Conservation (phyloP, 2,329 filamentous ascomycete genomes). For the Coniochaeta sp. region DNA sequence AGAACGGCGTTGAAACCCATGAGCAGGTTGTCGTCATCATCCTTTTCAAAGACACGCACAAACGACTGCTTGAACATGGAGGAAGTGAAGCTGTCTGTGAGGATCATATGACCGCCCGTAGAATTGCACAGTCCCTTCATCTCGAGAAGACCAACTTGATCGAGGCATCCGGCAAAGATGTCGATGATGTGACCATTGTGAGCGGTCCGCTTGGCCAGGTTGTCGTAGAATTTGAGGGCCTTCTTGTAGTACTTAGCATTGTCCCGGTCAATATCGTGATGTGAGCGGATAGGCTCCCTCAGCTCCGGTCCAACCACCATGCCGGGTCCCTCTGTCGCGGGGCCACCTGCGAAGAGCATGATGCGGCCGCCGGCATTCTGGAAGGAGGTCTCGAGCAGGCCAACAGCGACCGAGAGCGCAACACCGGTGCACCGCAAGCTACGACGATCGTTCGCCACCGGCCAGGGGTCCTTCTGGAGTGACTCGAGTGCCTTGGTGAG, state of each 20-base stretch:
- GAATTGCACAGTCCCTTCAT: conserved; percentile 98
- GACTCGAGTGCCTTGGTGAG: conserved; percentile 94
- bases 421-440: conserved; percentile 90
- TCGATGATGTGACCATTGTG: conserved; percentile 98
- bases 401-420: conserved; percentile 90
- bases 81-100: conserved; percentile 96
- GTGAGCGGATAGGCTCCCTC: conserved; percentile 91
- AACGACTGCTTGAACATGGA: conserved; percentile 99
- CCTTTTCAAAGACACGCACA: conserved; percentile 93
- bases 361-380: conserved; percentile 91
- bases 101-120: conserved; percentile 94
- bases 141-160: conserved; percentile 93
- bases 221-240: conserved; percentile 96
- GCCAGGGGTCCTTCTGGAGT: conserved; percentile 95
- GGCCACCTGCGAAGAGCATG: conserved; percentile 94
- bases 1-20: conserved; percentile 98
- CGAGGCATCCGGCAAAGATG: conserved; percentile 93
- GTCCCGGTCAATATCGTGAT: conserved; percentile 97
- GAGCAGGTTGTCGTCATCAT: conserved; percentile 84
- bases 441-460: conserved; percentile 87
- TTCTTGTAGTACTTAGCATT: conserved; percentile 99
- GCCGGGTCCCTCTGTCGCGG: conserved; percentile 91
- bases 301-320: conserved; percentile 95
- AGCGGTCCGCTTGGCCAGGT: conserved; percentile 83
- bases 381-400: conserved; percentile 88